A percentile compares a stretch with the other conserved stretches of the same genome.
Evolutionary conservation across 2,329 filamentous ascomycete genomes (phyloP).

Genomic region (Dactylellina parvicollis): DNA sequence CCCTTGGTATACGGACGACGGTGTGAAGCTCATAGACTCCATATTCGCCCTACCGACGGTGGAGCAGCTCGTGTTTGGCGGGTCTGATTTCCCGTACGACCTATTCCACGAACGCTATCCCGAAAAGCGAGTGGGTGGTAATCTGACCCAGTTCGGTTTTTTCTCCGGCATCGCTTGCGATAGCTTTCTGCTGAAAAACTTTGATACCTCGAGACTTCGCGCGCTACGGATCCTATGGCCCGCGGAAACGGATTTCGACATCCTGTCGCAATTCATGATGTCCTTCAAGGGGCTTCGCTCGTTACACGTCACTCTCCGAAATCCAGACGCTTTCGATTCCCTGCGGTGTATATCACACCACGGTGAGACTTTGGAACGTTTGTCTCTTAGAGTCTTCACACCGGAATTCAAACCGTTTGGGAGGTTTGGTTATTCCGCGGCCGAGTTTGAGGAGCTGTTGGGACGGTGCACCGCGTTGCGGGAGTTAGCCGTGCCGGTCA

Average conservation of each 20-base stretch:
- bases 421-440: constrained; percentile 15
- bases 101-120: constrained; percentile 23
- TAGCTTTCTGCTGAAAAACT: constrained; percentile 25
- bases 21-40: constrained; percentile 34
- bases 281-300: constrained; percentile 46
- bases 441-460: constrained; percentile 34
- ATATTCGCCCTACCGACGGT: constrained; percentile 30
- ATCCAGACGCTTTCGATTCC: constrained; percentile 31
- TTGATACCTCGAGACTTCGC: constrained; percentile 18
- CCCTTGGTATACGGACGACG: constrained; percentile 28
- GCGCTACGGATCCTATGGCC: constrained; percentile 47
- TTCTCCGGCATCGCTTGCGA: constrained; percentile 43
- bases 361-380: constrained; percentile 29
- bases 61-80: constrained; percentile 43
- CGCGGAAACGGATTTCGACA: constrained; percentile 34
- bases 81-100: constrained; percentile 48
- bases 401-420: constrained; percentile 35
- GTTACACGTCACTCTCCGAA: constrained; percentile 34
- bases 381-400: constrained; percentile 39
- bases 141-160: constrained; percentile 48
- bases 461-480: constrained; percentile 33
- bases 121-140: constrained; percentile 25
- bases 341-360: constrained; percentile 43
- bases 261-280: constrained; percentile 25
- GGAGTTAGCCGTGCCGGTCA: constrained; percentile 35